phyloP scores from a whole-genome alignment of 2,329 filamentous ascomycete genomes.

The Aspergillus sp. region DNA sequence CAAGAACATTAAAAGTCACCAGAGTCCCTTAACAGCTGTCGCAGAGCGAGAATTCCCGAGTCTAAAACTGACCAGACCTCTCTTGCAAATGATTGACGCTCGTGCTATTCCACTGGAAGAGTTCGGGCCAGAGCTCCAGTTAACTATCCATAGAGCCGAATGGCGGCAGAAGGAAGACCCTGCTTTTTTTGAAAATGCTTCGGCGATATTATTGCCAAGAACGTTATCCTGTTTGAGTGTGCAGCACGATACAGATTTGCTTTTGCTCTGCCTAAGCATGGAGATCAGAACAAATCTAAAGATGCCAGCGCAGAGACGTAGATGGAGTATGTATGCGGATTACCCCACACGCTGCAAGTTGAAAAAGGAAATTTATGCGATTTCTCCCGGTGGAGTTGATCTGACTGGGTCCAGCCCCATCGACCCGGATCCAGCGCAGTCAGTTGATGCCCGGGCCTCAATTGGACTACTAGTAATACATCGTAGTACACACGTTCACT shows the following conservation, averaged over 20 bases:
- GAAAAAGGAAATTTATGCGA: conserved; percentile 10
- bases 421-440: background rate
- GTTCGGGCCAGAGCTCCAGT: background rate
- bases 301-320: background rate
- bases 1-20: background rate
- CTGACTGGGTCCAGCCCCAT: background rate
- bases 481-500: background rate
- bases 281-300: background rate
- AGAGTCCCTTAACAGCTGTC: background rate
- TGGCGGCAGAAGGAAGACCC: background rate
- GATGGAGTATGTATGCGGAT: background rate
- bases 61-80: background rate
- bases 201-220: too few species aligned
- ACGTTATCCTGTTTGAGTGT: too few species aligned
- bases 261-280: background rate
- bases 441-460: too few species aligned
- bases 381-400: conserved; percentile 6
- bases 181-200: background rate
- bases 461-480: too few species aligned
- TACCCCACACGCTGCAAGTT: background rate
- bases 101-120: background rate
- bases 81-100: background rate
- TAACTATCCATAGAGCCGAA: background rate
- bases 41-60: background rate
- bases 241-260: too few species aligned